phyloP scores from a whole-genome alignment of 2,329 filamentous ascomycete species.

The Zopfia rhizophila region DNA sequence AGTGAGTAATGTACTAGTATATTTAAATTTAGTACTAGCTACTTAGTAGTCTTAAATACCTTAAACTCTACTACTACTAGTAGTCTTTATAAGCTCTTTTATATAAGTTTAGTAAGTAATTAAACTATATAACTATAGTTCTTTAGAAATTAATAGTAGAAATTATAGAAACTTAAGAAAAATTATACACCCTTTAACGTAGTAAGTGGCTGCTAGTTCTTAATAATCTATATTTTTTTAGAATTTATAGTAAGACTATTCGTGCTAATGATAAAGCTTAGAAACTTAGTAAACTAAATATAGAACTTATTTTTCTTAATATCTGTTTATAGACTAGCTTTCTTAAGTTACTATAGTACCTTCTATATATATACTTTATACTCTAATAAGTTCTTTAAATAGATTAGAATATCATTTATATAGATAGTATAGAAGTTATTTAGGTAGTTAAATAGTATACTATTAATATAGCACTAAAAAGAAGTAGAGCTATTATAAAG shows the following conservation, averaged over 20 bases:
- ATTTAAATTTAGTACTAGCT: constrained; percentile 1
- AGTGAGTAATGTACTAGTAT: constrained; percentile 3
- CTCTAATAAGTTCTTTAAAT: constrained; percentile 7
- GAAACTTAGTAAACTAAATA: constrained; percentile 37
- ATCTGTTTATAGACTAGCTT: constrained; percentile 17
- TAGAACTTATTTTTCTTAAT: constrained; percentile 39
- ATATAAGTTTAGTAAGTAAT: constrained; percentile 16
- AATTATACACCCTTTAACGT: constrained; percentile 6
- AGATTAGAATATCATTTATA: constrained; percentile 37
- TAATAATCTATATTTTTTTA: constrained; percentile 15
- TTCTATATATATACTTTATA: constrained; percentile 10
- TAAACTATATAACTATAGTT: constrained; percentile 13
- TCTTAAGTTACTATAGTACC: constrained; percentile 8
- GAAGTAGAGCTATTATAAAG: constrained; percentile 19
- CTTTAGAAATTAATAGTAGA: constrained; percentile 44
- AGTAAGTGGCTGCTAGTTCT: constrained; percentile 8
- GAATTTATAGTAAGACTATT: constrained; percentile 32
- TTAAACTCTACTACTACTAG: too few species aligned
- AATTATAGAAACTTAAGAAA: constrained; percentile 31
- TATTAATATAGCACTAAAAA: constrained; percentile 36
- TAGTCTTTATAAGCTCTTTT: constrained; percentile 15
- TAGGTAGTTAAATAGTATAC: constrained; percentile 25
- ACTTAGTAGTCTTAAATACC: neutral
- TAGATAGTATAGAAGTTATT: constrained; percentile 33
- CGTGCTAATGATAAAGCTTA: constrained; percentile 32